Percentiles rank a stretch among this genome's conserved stretches.
phyloP scores from a whole-genome alignment of 257 asterid genomes.

The Perilla frutescens region DNA sequence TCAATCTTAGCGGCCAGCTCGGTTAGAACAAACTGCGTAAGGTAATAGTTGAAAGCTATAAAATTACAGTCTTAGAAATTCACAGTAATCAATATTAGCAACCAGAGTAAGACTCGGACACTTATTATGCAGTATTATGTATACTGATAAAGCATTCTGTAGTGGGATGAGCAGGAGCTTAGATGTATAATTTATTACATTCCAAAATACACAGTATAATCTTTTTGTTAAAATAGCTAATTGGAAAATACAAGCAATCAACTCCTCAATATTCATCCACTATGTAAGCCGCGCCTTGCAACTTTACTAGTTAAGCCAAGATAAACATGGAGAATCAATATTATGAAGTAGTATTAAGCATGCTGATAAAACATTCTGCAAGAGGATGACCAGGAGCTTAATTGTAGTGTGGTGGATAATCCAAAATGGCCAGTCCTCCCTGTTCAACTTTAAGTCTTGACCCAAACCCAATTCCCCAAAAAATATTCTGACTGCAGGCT shows the following conservation, averaged over 20 bases:
- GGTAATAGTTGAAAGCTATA: conserved; percentile 28
- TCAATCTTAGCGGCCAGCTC: conserved; percentile 63
- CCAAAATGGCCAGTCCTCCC: not conserved
- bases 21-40: conserved; percentile 80
- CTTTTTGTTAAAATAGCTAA: not conserved
- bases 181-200: not conserved
- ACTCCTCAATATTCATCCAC: not conserved
- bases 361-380: not conserved
- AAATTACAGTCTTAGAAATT: not conserved
- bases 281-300: conserved; percentile 6
- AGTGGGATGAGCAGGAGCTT: conserved; percentile 2
- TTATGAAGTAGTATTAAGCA: not conserved
- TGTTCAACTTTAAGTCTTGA: not conserved
- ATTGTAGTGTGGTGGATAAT: not conserved
- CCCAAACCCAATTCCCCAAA: not conserved
- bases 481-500: not conserved
- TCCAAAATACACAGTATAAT: conserved; percentile 1
- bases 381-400: not conserved
- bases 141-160: not conserved
- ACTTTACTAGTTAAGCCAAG: conserved; percentile 1
- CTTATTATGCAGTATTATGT: not conserved
- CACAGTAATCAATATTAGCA: not conserved
- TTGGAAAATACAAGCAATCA: conserved; percentile 28
- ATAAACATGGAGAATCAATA: not conserved
- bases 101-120: conserved; percentile 16